Evolutionary conservation across 2,329 filamentous ascomycete genomes (phyloP).

Genomic region (Alternaria sp.): DNA sequence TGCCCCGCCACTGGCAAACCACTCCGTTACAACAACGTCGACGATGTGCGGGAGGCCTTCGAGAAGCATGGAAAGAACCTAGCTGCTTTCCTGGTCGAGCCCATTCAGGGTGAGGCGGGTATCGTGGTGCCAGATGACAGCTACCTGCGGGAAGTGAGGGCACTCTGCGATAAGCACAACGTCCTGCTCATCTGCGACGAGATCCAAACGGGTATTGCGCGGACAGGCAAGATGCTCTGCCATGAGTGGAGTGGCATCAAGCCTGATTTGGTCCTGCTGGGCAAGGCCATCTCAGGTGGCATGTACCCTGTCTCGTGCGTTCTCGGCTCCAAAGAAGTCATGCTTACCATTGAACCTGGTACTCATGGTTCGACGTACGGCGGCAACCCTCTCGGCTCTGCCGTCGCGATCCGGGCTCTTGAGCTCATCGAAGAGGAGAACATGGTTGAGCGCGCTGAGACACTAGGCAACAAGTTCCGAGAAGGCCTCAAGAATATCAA

Average conservation of each 20-base stretch:
- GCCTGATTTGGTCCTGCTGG: conserved; percentile 91
- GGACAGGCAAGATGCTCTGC: conserved; percentile 92
- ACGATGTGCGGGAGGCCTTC: conserved; percentile 78
- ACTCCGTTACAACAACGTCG: conserved; percentile 86
- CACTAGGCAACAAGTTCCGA: conserved; percentile 82
- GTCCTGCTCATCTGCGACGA: conserved; percentile 97
- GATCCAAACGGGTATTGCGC: conserved; percentile 96
- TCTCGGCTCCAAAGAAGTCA: conserved; percentile 84
- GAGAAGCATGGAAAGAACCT: conserved; percentile 82
- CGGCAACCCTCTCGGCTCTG: conserved; percentile 93
- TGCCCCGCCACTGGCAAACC: conserved; percentile 77
- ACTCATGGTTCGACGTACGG: conserved; percentile 99
- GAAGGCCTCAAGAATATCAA: conserved; percentile 76
- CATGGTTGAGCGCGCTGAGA: conserved; percentile 81
- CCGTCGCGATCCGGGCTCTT: conserved; percentile 91
- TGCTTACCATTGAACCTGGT: conserved; percentile 94
- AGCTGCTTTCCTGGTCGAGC: conserved; percentile 92
- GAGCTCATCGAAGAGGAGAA: conserved; percentile 93
- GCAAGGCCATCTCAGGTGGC: conserved; percentile 96
- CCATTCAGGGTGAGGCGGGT: conserved; percentile 96
- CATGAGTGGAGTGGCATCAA: conserved; percentile 94
- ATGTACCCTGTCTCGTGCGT: conserved; percentile 99
- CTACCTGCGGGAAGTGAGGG: conserved; percentile 81
- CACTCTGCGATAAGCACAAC: conserved; percentile 92
- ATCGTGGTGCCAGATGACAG: conserved; percentile 92